Base-by-base conservation (phyloP, 2,329 filamentous ascomycete genomes). In the Amphichorda felina region DNA sequence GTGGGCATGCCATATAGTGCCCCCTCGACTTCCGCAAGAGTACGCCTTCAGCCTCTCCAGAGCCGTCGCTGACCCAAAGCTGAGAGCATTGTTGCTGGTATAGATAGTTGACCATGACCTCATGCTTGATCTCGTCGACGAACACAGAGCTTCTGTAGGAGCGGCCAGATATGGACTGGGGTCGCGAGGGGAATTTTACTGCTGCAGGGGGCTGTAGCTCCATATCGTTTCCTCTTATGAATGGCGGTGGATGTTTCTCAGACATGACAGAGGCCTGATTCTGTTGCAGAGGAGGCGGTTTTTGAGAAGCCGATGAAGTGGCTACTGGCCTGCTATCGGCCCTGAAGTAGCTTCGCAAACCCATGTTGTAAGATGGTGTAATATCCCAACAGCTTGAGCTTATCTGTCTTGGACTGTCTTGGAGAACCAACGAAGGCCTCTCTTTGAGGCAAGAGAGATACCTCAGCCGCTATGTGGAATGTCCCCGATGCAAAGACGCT, bases 41-140 rank as follows among this genome's bases (percentile, higher is more conserved):
- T 19, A 86, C 80, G 43, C 83, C 83, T 53, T 87, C 82, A 5
- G 75, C 56, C 44, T 79, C 72, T 10, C 78, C 79, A 33, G 68
- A 76, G 25, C 70, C 73, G 45, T 84, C 78, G 22, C 73, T 74
- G 15, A 86, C 75, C 82, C 82, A 87, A 24, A 85, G 66, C 41
- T 75, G 72, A 10, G 73, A 71, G 49, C 79, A 85, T 57, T 86
- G 81, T 52, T 87, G 80, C 54, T 87, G 82, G 56, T 85, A 85
- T 18, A 88, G 64, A 53, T 84, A 85, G 57, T 83, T 86, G 40
- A 83, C 80, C 81, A 87, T 87, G 41, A 87, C 79, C 55, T 87
- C 82, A 49, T 85, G 78, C 56, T 81, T 83, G 56, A 85, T 81
- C 42, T 83, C 79, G 40, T 83, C 78, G 9, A 82, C 55, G 40